These are phyloP conservation scores for Amesomyces nigricolor DNA, from an alignment of 2,329 filamentous ascomycete species.

Conservation along the genomic window DNA sequence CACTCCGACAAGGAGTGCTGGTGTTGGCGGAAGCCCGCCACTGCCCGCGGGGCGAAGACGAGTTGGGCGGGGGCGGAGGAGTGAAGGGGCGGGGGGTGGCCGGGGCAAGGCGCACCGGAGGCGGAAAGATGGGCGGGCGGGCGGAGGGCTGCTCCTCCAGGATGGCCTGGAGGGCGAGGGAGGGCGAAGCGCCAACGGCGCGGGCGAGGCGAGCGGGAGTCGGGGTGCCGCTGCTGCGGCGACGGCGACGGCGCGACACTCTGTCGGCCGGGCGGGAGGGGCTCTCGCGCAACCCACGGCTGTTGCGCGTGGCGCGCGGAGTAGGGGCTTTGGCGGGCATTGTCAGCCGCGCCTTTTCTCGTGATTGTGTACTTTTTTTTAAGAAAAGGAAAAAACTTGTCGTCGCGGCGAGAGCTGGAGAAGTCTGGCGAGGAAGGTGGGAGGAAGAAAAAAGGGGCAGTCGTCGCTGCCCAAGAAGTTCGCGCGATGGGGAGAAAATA, in stretches of 20 bases:
- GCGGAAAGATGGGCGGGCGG: constrained; percentile 12
- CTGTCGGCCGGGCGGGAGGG: constrained; percentile 2
- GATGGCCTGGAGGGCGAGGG: constrained; percentile 9
- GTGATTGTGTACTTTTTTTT: neutral
- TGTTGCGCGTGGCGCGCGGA: constrained; percentile 25
- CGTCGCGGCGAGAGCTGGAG: neutral
- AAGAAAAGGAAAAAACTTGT: too few relatives aligned
- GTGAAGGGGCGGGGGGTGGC: neutral
- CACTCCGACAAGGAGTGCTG: constrained; percentile 2
- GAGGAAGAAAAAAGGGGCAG: neutral
- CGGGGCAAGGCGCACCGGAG: constrained; percentile 10
- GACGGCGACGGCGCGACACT: constrained; percentile 2
- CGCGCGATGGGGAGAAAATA: neutral
- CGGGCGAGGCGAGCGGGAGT: neutral
- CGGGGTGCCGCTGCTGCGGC: constrained; percentile 9
- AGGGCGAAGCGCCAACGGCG: neutral
- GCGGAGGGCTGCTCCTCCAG: constrained; percentile 3
- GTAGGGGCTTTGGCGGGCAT: constrained; percentile 21
- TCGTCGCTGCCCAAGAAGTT: neutral
- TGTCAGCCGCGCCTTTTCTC: constrained; percentile 14
- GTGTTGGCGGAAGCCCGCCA: constrained; percentile 10
- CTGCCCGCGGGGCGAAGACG: constrained; percentile 9
- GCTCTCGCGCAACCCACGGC: constrained; percentile 20
- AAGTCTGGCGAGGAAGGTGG: neutral
- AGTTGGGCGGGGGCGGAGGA: neutral